Evolutionary conservation across 2,329 filamentous ascomycete genomes (phyloP).

Genomic region (Ilyonectria sp.): DNA sequence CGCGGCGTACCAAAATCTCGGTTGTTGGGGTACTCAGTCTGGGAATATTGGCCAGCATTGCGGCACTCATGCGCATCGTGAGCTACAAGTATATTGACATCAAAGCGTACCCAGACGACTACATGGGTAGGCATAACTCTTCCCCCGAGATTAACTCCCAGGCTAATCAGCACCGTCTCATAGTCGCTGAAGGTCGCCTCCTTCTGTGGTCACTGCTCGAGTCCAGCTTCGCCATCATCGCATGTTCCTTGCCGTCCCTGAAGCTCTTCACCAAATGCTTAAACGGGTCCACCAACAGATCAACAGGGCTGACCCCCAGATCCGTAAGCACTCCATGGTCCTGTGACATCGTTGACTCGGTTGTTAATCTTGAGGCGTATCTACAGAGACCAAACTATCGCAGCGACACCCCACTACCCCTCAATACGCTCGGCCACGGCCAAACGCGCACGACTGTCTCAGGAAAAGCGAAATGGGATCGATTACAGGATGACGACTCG

Average conservation of each 20-base stretch:
- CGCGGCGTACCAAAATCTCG: slow-evolving; percentile 38
- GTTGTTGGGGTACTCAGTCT: slow-evolving; percentile 30
- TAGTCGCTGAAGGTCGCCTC: slow-evolving; percentile 30
- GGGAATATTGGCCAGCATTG: slow-evolving; percentile 34
- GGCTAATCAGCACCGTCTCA: not conserved
- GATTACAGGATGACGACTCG: slow-evolving; percentile 29
- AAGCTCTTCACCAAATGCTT: slow-evolving; percentile 31
- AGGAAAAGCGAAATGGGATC: slow-evolving; percentile 26
- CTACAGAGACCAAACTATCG: not conserved
- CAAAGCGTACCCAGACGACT: slow-evolving; percentile 20
- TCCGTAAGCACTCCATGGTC: not conserved
- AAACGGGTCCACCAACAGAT: slow-evolving; percentile 22
- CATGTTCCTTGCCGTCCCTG: slow-evolving; percentile 29
- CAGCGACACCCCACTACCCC: slow-evolving; percentile 3
- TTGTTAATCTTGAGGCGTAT: not conserved
- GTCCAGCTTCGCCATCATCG: slow-evolving; percentile 33
- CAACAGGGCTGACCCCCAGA: slow-evolving; percentile 15
- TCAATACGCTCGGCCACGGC: slow-evolving; percentile 9
- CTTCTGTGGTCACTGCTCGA: slow-evolving; percentile 34
- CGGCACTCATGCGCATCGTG: slow-evolving; percentile 35
- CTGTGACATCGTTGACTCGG: too few relatives aligned
- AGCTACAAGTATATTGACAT: slow-evolving; percentile 34
- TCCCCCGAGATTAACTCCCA: not conserved
- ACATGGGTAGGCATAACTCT: not conserved
- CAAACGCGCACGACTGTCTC: slow-evolving; percentile 25